phyloP scores from a whole-genome alignment of 257 asterid species.

The Paulownia fortunei region DNA sequence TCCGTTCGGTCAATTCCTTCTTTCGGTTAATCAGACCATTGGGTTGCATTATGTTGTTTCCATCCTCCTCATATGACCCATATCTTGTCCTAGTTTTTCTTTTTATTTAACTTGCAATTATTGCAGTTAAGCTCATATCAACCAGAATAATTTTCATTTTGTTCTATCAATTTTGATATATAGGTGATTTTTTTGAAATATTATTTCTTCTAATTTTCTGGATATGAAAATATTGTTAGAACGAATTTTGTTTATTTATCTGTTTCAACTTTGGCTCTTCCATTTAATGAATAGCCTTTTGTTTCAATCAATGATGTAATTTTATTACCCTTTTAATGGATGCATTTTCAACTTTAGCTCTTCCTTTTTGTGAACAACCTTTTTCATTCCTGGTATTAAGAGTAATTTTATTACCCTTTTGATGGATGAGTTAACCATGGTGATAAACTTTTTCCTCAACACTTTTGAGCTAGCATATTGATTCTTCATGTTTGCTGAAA shows the following conservation, averaged over 20 bases:
- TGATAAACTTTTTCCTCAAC: not conserved
- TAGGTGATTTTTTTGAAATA: no score
- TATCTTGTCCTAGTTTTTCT: slow-evolving; percentile 28
- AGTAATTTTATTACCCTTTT: not conserved
- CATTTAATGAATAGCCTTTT: no score
- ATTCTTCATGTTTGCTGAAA: no score
- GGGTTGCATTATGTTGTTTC: slow-evolving; percentile 23
- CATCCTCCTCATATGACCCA: slow-evolving; percentile 30
- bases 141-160: not conserved
- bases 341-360: not conserved
- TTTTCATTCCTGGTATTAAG: not conserved
- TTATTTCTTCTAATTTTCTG: not conserved
- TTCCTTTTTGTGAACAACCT: not conserved
- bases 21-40: slow-evolving; percentile 19
- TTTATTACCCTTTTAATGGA: no score
- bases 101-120: not conserved
- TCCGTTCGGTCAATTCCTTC: slow-evolving; percentile 46
- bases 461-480: not conserved
- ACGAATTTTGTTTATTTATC: no score
- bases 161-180: not conserved
- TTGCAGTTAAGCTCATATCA: not conserved
- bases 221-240: no score
- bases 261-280: no score
- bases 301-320: no score
- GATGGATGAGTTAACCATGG: not conserved